Percentiles rank a stretch among this genome's conserved stretches.
phyloP scores from a whole-genome alignment of 306 rosid genomes.

The Crotalaria pallida region DNA sequence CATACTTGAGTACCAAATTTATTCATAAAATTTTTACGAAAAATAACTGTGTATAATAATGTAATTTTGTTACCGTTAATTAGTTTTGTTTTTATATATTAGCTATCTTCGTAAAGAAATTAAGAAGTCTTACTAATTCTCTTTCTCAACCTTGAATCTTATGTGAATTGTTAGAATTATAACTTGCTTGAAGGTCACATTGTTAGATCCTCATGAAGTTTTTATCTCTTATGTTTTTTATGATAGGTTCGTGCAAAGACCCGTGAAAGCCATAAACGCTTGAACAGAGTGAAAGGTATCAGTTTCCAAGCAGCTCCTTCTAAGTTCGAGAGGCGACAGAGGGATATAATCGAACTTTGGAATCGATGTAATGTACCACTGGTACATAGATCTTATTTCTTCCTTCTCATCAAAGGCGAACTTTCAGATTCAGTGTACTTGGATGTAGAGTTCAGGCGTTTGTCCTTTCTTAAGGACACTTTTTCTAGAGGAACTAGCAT shows the following conservation, averaged over 20 bases:
- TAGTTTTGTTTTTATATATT: background rate
- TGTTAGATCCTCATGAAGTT: background rate
- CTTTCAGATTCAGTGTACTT: constrained; percentile 68
- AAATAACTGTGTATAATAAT: background rate
- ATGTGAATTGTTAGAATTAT: background rate
- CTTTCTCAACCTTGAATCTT: background rate
- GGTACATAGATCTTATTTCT: constrained; percentile 75
- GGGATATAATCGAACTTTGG: constrained; percentile 73
- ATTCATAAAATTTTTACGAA: background rate
- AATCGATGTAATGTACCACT: constrained; percentile 65
- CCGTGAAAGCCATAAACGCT: background rate
- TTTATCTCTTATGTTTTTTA: background rate
- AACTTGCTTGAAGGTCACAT: background rate
- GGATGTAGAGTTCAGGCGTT: constrained; percentile 75
- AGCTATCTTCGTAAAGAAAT: background rate
- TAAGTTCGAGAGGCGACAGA: constrained; percentile 55
- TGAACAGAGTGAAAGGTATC: constrained; percentile 25
- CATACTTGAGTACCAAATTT: background rate
- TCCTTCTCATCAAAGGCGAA: constrained; percentile 76
- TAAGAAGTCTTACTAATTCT: background rate
- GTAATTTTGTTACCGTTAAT: background rate
- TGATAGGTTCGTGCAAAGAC: constrained; percentile 32
- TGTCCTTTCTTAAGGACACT: constrained; percentile 52
- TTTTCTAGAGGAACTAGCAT: constrained; percentile 34
- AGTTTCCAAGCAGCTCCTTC: constrained; percentile 10